A percentile compares a stretch with the other conserved stretches of the same genome.
Conservation (phyloP, 164 flowering plant species). For the Paratinospora sagittata region DNA sequence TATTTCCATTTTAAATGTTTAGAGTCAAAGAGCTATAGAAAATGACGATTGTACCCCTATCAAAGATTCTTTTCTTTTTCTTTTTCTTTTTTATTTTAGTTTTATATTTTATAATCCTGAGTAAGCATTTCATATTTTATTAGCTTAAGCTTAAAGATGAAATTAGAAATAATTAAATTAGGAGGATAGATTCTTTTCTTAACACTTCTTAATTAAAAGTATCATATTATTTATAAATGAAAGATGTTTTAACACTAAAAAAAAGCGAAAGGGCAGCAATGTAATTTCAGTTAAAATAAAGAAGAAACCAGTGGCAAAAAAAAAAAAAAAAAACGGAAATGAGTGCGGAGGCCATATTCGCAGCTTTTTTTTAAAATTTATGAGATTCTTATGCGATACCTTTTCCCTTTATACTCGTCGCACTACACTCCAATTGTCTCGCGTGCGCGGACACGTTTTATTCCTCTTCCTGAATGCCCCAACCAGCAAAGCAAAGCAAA, state of each 20-base stretch:
- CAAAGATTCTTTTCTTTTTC: too few species aligned
- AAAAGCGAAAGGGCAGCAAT: background rate
- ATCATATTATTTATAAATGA: too few species aligned
- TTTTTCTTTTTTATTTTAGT: too few species aligned
- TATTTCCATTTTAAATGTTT: too few species aligned
- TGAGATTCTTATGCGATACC: background rate
- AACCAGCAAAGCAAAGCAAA: background rate
- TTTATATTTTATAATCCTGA: too few species aligned
- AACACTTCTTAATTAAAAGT: too few species aligned
- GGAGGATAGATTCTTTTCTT: too few species aligned
- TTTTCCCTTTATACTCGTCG: background rate
- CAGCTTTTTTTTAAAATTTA: background rate
- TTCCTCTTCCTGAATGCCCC: background rate
- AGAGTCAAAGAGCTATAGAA: too few species aligned
- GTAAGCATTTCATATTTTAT: too few species aligned
- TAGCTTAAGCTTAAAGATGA: too few species aligned
- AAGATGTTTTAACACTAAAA: conserved; percentile 5
- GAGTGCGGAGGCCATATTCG: background rate
- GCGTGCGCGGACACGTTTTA: background rate
- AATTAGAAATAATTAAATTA: too few species aligned
- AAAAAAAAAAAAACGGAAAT: background rate
- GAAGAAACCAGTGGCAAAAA: background rate
- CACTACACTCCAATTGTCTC: background rate
- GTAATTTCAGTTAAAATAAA: background rate
- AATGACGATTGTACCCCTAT: too few species aligned